These are phyloP conservation scores for Pythium scleroteichum DNA, from an alignment of 352 stramenopile genomes.

Conservation along the genomic window DNA sequence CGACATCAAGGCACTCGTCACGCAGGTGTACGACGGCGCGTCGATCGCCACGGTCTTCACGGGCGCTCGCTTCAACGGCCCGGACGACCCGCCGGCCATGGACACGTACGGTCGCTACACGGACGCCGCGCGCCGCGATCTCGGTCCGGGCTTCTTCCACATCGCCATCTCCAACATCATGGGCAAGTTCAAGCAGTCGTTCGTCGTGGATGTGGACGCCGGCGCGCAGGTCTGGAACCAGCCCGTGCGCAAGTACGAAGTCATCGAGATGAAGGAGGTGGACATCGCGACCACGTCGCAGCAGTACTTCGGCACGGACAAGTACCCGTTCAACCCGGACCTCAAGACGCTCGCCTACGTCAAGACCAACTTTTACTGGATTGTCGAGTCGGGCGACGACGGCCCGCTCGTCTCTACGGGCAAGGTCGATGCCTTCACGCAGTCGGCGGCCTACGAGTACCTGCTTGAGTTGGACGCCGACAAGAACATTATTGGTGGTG, in stretches of 20 bases:
- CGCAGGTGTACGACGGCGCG: slow-evolving; percentile 20
- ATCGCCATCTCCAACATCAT: slow-evolving; percentile 8
- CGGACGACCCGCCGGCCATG: slow-evolving; percentile 11
- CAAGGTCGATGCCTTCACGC: slow-evolving; percentile 49
- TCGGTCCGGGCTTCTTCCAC: slow-evolving; percentile 7
- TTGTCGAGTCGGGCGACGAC: slow-evolving; percentile 55
- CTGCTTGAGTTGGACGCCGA: slow-evolving; percentile 58
- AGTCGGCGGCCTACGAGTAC: slow-evolving; percentile 67
- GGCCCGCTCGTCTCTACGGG: slow-evolving; percentile 50
- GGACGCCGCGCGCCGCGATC: slow-evolving; percentile 5
- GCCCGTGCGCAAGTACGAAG: neutral
- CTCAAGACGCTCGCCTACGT: slow-evolving; percentile 54
- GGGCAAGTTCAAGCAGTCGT: slow-evolving; percentile 13
- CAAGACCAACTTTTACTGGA: slow-evolving; percentile 61
- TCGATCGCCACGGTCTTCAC: slow-evolving; percentile 13
- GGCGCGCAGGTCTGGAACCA: slow-evolving; percentile 23
- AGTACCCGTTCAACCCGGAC: slow-evolving; percentile 65
- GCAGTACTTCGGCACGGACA: neutral
- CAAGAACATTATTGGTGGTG: slow-evolving; percentile 62
- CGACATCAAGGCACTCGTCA: slow-evolving; percentile 35
- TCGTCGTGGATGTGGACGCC: slow-evolving; percentile 16
- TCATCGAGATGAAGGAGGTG: neutral
- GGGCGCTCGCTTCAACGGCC: slow-evolving; percentile 12
- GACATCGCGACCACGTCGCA: neutral
- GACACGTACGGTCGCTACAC: slow-evolving; percentile 9